Base-by-base conservation (phyloP, 495 filamentous ascomycete genomes). In the Chaetomidium leptoderma region DNA sequence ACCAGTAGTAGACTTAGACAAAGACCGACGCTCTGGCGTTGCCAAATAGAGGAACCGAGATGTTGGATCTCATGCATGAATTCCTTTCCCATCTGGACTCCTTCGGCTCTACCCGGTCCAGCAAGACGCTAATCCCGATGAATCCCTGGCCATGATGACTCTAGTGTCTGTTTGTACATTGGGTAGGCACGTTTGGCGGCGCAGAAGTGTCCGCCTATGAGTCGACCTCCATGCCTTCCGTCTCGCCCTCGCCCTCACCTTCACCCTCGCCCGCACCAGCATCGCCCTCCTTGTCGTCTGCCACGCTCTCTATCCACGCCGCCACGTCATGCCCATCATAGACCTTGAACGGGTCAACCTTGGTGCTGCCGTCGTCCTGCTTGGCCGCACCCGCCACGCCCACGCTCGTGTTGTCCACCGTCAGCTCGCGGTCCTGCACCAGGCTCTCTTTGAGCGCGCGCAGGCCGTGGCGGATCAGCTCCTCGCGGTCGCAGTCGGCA, bases 391-490 rank as follows among this genome's bases (percentile, higher is more conserved):
- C 92, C 21, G 90, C 86, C 47, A 96, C 84, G 48, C 88, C 90
- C 39, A 97, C 81, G 62, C 90, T 96, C 48, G 91, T 93, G 74
- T 98, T 97, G 64, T 96, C 93, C 37, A 96, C 83, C 53, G 91
- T 97, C 70, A 97, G 76, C 82, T 96, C 92, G 77, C 95, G 95
- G 72, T 97, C 93, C 83, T 97, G 92, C 58, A 87, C 86, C 69
- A 97, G 77, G 53, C 87, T 95, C 81, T 97, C 93, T 83, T 95
- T 96, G 68, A 98, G 76, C 52, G 93, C 93, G 69, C 80, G 82
- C 70, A 98, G 74, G 27, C 92, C 95, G 78, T 98, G 95, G 66
- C 79, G 83, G 62, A 97, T 83, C 64, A 98, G 78, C 76, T 96
- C 90, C 66, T 97, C 92, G 57, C 88, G 81, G 43, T 73, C 78